phyloP scores from a whole-genome alignment of 2,329 filamentous ascomycete genomes.

The Fusarium nurragi region DNA sequence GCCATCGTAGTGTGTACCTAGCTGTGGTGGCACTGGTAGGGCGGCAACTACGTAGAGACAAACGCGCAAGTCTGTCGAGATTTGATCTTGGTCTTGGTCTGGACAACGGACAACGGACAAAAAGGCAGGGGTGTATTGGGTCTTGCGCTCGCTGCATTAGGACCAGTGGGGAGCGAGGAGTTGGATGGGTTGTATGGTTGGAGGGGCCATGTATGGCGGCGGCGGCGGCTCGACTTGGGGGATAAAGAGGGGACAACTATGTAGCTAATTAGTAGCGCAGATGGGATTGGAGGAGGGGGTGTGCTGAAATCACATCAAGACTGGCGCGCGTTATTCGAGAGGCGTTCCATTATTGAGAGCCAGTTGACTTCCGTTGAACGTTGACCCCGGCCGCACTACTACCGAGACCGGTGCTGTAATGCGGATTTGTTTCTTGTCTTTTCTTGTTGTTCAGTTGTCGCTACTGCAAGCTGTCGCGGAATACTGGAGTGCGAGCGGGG shows the following conservation, averaged over 20 bases:
- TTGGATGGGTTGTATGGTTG: slow-evolving; percentile 44
- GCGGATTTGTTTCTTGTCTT: slow-evolving; percentile 27
- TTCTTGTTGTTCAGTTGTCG: slow-evolving; percentile 33
- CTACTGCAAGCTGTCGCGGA: slow-evolving; percentile 31
- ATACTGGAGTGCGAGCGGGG: slow-evolving; percentile 34
- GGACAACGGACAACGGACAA: slow-evolving; percentile 44
- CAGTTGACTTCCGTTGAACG: slow-evolving; percentile 39
- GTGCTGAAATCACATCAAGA: slow-evolving; percentile 35
- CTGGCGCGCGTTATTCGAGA: slow-evolving; percentile 37
- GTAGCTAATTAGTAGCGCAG: slow-evolving; percentile 39
- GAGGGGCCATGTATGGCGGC: slow-evolving; percentile 43
- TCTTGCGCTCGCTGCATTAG: slow-evolving; percentile 44
- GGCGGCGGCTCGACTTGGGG: slow-evolving; percentile 47
- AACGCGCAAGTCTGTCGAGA: slow-evolving; percentile 45
- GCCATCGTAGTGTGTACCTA: slow-evolving; percentile 40
- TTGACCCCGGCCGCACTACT: slow-evolving; percentile 42
- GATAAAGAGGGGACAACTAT: slow-evolving; percentile 42
- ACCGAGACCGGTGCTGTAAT: slow-evolving; percentile 28
- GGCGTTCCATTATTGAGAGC: slow-evolving; percentile 33
- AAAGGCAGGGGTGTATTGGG: slow-evolving; percentile 45
- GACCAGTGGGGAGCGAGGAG: slow-evolving; percentile 45
- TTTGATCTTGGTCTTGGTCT: slow-evolving; percentile 47
- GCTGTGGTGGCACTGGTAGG: slow-evolving; percentile 42
- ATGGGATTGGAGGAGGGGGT: slow-evolving; percentile 42
- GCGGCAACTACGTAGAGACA: slow-evolving; percentile 43